A percentile compares a stretch with the other conserved stretches of the same genome.
Conservation (phyloP, 257 asterid genomes). For the Agastache rugosa region DNA sequence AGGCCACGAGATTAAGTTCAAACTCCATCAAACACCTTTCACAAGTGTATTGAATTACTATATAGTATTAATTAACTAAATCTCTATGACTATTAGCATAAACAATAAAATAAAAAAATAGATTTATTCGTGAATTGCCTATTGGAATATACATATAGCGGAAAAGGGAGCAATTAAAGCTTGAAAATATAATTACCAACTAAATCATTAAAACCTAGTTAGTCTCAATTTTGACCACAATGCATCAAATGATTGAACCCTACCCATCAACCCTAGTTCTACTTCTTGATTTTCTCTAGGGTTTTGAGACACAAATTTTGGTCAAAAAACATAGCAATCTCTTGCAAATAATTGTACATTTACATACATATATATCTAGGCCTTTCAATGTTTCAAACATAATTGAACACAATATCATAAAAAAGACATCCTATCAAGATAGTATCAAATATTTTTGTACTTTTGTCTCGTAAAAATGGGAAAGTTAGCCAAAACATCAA, state of each 20-base stretch:
- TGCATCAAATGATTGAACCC: constrained; percentile 23
- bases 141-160: neutral
- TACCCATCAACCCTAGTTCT: neutral
- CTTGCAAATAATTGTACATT: constrained; percentile 13
- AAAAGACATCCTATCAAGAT: neutral
- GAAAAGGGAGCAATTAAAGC: neutral
- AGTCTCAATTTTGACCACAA: constrained; percentile 30
- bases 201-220: constrained; percentile 23
- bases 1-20: too few relatives aligned
- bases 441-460: neutral
- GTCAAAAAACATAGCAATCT: constrained; percentile 1
- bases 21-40: too few relatives aligned
- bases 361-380: neutral
- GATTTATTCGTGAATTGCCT: neutral
- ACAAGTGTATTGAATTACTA: too few relatives aligned
- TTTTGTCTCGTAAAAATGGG: constrained; percentile 11
- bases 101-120: too few relatives aligned
- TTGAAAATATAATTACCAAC: neutral
- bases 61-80: too few relatives aligned
- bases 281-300: neutral
- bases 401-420: neutral
- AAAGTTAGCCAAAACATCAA: neutral
- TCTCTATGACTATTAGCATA: too few relatives aligned
- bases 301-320: constrained; percentile 18
- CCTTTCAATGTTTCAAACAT: constrained; percentile 25